Evolutionary conservation across 2,329 filamentous ascomycete species (phyloP).

Genomic region (Coniochaeta ligniaria): DNA sequence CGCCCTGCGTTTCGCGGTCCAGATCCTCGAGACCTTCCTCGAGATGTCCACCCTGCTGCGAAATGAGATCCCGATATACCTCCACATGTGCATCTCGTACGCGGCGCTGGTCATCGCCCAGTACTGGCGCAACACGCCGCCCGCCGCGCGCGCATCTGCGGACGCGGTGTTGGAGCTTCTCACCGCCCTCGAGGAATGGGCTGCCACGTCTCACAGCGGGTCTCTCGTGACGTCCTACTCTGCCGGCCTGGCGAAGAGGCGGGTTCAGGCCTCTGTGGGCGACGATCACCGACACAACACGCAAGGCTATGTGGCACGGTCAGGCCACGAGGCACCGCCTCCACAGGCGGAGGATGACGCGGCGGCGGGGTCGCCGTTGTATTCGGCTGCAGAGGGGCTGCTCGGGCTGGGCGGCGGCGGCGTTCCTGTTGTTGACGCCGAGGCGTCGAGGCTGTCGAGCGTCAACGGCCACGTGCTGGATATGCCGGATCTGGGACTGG

Average conservation of each 20-base stretch:
- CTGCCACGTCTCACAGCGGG: background rate
- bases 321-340: too few relatives aligned
- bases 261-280: background rate
- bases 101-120: constrained; percentile 3
- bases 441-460: background rate
- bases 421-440: background rate
- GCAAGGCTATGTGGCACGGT: too few relatives aligned
- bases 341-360: background rate
- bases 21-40: constrained; percentile 4
- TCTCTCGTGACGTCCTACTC: background rate
- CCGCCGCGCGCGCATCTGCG: background rate
- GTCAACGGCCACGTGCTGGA: background rate
- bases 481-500: background rate
- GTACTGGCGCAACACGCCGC: background rate
- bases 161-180: background rate
- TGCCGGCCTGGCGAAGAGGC: background rate
- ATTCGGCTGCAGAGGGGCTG: background rate
- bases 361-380: background rate
- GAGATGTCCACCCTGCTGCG: background rate
- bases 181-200: background rate
- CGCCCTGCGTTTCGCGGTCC: background rate
- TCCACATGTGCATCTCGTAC: constrained; percentile 5
- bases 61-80: constrained; percentile 3
- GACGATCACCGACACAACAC: background rate
- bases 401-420: background rate